A percentile compares a stretch with the other conserved stretches of the same genome.
phyloP scores from a whole-genome alignment of 2,329 filamentous ascomycete genomes.

The Pseudovirgaria hyperparasitica region DNA sequence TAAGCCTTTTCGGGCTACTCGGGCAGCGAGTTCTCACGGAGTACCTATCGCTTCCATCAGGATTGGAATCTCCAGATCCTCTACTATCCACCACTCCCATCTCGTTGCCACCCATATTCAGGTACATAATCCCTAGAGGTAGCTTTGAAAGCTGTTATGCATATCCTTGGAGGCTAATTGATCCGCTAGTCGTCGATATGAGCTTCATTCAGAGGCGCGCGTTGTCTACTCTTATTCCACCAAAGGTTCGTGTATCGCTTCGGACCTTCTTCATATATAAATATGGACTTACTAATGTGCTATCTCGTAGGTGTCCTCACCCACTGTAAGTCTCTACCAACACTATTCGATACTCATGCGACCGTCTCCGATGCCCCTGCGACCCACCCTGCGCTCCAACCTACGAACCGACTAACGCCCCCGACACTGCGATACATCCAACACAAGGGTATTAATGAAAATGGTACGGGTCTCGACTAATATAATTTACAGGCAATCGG shows the following conservation, averaged over 20 bases:
- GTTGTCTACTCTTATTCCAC: constrained; percentile 97
- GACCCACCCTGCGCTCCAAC: no score
- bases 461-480: constrained; percentile 9
- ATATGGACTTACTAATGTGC: constrained; percentile 25
- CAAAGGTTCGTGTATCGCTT: constrained; percentile 58
- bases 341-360: constrained; percentile 3
- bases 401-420: background rate
- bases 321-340: constrained; percentile 50
- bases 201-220: constrained; percentile 82
- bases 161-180: constrained; percentile 28
- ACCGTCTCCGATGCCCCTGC: constrained; percentile 5
- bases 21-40: no score
- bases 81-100: constrained; percentile 4
- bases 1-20: no score
- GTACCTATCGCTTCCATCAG: no score
- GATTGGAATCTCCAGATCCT: constrained; percentile 4
- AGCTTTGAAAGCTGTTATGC: no score
- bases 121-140: constrained; percentile 1
- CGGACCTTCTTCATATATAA: constrained; percentile 1
- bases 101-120: background rate
- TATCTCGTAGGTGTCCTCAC: constrained; percentile 58
- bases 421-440: constrained; percentile 2
- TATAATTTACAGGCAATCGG: constrained; percentile 62
- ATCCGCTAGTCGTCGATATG: constrained; percentile 50
- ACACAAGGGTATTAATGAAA: no score